Base-by-base conservation (phyloP, 805 yeast species). In the Wickerhamiella dianesei region DNA sequence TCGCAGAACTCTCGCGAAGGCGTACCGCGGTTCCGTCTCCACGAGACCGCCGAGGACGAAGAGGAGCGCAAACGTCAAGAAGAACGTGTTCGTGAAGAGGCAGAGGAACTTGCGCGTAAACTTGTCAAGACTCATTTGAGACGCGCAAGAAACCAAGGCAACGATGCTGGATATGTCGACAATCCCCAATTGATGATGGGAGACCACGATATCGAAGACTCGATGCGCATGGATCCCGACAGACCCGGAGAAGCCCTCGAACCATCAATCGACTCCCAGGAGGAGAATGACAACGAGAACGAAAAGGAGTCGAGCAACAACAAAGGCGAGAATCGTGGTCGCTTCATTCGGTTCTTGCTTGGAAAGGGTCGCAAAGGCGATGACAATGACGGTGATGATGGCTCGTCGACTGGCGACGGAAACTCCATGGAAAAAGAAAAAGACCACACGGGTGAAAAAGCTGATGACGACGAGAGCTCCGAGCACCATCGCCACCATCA, bases 91-190 rank as follows among this genome's bases (percentile, higher is more conserved):
- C 43, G 51, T 3, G 48, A 40, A 8, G 55, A 57, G 40, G 60
- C 60, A 3, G 52, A 51, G 18, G 55, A 50, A 9, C 51, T 53
- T 9, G 60, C 60, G 14, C 45, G 47, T 18, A 47, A 45, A 22
- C 51, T 57, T 4, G 60, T 57, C 18, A 42, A 45, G 37, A 44
- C 53, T 9, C 60, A 57, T 36, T 41, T 52, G 12, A 43, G 20
- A n/a, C 32, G 25, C n/a, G 25, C 21, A 5, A 12, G 18, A n/a
- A 6, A 17, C 19, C 9, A 39, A 5, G 37, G 16, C 16, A 29
- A 42, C 20, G 37, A 49, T n/a, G 51, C 45, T 9, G 54, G 56
- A 4, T 54, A 54, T 29, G 53, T 53, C 3, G 48, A 40, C 2
- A 52, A 53, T 21, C 41, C 37, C 17, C 42, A 47, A 21, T 52